Evolutionary conservation across 108 stramenopile genomes (phyloP), one percentile per base, ranked within the genome.

Genomic region (Bacterosira constricta): DNA sequence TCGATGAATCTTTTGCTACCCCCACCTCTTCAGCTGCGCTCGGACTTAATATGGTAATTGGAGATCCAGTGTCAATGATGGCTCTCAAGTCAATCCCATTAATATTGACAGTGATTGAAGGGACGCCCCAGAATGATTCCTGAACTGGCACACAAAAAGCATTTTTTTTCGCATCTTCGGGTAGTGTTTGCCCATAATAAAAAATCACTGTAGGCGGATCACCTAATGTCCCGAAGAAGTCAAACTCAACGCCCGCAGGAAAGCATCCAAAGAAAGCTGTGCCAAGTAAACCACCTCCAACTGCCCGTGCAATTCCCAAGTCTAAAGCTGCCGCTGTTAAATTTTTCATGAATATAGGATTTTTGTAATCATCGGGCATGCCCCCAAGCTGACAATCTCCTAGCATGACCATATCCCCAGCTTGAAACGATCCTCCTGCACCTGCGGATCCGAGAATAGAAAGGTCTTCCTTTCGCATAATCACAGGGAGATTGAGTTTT

Each of bases 181-280:
- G 73, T 12, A 50, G 11, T 15, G 12, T 30, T 17, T 59, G 11
- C 10, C 57, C 49, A 57, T 67, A 56, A 58, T 74, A 74, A 47
- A 74, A 74, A 13, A 57, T 66, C 31, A 66, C 5, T 8, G 73
- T 67, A 1, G 73, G 73, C 13, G 55, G 66, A 35, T 69, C 75
- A 49, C 62, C 73, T 18, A 67, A 65, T 3, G 53, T 63, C 10
- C 66, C 73, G 13, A 58, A 44, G 35, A 37, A 66, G 55, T 63
- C 73, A 44, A 74, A 74, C 55, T 74, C 73, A n/a, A 74, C 73
- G 4, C 73, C 73, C 12, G 38, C 66, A 23, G 34, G 38, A 38
- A 71, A 71, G 29, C 63, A 71, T 15, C 41, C 25, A 25, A 71
- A 63, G 54, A 74, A 74, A 4, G 54, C 29, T 23, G 32, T 20